Evolutionary conservation across 2,329 filamentous ascomycete species (phyloP).

Genomic region (Penicillium sp.): DNA sequence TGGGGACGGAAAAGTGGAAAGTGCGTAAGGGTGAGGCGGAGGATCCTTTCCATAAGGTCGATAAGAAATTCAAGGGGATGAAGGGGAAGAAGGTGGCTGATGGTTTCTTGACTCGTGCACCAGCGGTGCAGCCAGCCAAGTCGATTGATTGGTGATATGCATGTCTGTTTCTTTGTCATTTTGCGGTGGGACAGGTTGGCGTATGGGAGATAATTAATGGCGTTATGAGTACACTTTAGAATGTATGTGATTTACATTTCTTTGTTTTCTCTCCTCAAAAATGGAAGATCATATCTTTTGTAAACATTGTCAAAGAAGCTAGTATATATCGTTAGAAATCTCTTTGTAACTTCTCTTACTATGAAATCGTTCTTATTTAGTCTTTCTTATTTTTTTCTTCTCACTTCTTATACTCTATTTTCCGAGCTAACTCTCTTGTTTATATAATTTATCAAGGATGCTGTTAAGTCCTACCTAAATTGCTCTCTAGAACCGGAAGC

Average conservation of each 20-base stretch:
- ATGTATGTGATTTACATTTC: not conserved
- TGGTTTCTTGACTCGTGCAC: slow-evolving; percentile 10
- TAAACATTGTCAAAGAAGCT: slow-evolving; percentile 18
- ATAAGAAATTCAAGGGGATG: slow-evolving; percentile 54
- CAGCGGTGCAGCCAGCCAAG: slow-evolving; percentile 20
- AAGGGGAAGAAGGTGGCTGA: slow-evolving; percentile 51
- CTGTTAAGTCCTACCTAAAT: too few species aligned
- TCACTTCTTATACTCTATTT: too few species aligned
- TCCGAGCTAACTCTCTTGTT: too few species aligned
- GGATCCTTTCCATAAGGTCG: slow-evolving; percentile 55
- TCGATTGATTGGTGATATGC: slow-evolving; percentile 35
- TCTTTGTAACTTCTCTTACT: too few species aligned
- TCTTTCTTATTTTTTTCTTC: too few species aligned
- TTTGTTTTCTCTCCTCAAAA: not conserved
- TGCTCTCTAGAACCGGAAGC: too few species aligned
- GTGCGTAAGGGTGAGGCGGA: slow-evolving; percentile 67
- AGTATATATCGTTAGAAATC: slow-evolving; percentile 6
- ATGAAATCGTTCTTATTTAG: too few species aligned
- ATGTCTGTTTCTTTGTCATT: not conserved
- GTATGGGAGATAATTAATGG: not conserved
- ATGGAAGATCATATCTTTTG: slow-evolving; percentile 7
- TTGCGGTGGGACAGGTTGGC: not conserved
- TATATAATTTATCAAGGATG: too few species aligned
- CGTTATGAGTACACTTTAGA: not conserved
- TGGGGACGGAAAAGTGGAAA: slow-evolving; percentile 77